Evolutionary conservation across 345 rosid genomes (phyloP), one percentile per base, ranked within the genome.

Genomic region (Pelargonium nanum): DNA sequence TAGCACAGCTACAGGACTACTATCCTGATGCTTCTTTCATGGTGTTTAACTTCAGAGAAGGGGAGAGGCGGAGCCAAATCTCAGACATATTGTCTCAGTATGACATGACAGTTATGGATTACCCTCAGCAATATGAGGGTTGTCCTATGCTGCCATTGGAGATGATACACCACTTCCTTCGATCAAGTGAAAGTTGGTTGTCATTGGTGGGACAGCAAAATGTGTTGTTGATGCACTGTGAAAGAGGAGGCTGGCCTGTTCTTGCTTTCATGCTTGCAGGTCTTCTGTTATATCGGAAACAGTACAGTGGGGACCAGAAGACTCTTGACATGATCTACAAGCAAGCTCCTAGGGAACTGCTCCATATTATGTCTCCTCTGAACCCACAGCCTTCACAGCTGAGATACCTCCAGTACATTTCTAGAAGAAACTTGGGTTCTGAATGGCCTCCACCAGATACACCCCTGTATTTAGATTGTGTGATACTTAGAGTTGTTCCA

Each of bases 61-160:
- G 97, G 67, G 96, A 87, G 30, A 87, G 81, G 70, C 85, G 94
- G 71, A 93, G 90, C 76, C 92, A 81, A 67, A 77, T 87, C 65
- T 93, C 88, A 2, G 97, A 93, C 53, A 74, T 93, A 48, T 68
- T 93, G 69, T 85, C 99, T 53, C 84, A 79, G 57, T 89, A 93
- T 54, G 96, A 85, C 79, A 93, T 93, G 97, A 89, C 96, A 2
- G 97, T 93, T 2, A 89, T 93, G 99, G 99, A 93, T 64, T 93
- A 93, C 72, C 99, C 99, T 52, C 96, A 85, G 57, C 95, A 87
- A 53, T 82, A 89, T 24, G 97, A 87, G 72, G 88, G 86, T 22
- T 89, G 97, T 75, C 89, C 92, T 16, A 65, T 87, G 66, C 77
- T 93, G 76, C 88, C 99, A 1, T 68, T 93, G 26, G 99, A 93